Base-by-base conservation (phyloP, 768 basidiomycete genomes). In the Phanerochaete sordida region DNA sequence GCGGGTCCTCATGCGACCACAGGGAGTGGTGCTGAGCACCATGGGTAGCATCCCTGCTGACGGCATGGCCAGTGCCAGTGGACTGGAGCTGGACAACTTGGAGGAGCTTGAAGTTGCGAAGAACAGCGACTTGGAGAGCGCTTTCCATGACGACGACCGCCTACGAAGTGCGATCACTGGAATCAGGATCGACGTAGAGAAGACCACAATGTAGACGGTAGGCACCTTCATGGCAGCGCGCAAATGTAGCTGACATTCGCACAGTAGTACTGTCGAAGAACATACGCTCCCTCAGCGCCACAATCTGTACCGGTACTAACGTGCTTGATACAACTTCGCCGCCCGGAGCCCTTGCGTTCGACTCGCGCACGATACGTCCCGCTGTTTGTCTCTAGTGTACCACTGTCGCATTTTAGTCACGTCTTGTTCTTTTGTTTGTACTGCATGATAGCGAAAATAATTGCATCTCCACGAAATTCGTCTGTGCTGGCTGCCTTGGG, bases 101-200 rank as follows among this genome's bases (percentile, higher is more conserved):
- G 56, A 53, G 37, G 57, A 30, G 13, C 57, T 72, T 19, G 62
- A 64, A 44, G 37, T 50, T 5, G 65, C 64, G 48, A 60, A 63
- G 53, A 44, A 54, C n/a, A 50, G 56, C 27, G 65, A 68, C 43
- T 61, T 64, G 8, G 68, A 67, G 44, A 68, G 53, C 23, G 53
- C 53, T 8, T 54, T 39, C 26, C 31, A 54, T n/a, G 21, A 24
- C n/a, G 53, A 39, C 24, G 53, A 54, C 19, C 59, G 47, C n/a
- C 30, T 57, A 47, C 52, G 56, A 31, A 57, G 23, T 44, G 57
- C 30, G 59, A 64, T 58, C 64, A 65, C 64, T 24, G 70, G 71
- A 5, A 72, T 72, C 31, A 58, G 71, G 52, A 69, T 72, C 23
- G 70, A 72, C 27, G 69, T 72, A 23, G 70, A 72, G 65, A 71